phyloP scores from a whole-genome alignment of 805 yeast genomes.

The Starmera caribaea region DNA sequence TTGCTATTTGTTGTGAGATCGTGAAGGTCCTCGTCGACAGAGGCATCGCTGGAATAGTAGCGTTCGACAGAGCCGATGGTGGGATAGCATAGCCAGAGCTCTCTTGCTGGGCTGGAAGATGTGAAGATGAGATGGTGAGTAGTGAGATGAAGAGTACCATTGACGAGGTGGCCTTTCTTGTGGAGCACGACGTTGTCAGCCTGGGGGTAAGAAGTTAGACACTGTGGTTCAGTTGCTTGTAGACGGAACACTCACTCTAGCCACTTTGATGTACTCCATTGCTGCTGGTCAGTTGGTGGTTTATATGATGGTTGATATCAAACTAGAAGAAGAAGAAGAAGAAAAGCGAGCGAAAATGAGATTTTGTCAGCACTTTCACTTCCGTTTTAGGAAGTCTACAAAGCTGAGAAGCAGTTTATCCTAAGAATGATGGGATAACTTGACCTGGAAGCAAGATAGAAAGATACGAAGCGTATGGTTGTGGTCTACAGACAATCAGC shows the following conservation, averaged over 20 bases:
- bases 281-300: not conserved
- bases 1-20: too few relatives aligned
- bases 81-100: conserved; percentile 90
- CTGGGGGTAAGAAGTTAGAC: conserved; percentile 9
- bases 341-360: too few relatives aligned
- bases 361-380: too few relatives aligned
- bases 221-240: too few relatives aligned
- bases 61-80: conserved; percentile 55
- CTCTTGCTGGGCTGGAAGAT: conserved; percentile 31
- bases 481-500: too few relatives aligned
- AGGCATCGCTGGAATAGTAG: conserved; percentile 11
- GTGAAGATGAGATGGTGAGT: conserved; percentile 70
- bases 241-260: conserved; percentile 38
- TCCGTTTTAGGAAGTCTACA: too few relatives aligned
- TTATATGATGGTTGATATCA: not conserved
- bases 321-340: too few relatives aligned
- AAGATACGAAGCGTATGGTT: too few relatives aligned
- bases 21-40: too few relatives aligned
- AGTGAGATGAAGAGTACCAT: conserved; percentile 59
- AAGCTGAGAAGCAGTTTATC: too few relatives aligned
- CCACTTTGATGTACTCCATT: conserved; percentile 49
- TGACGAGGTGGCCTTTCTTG: conserved; percentile 44
- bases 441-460: too few relatives aligned
- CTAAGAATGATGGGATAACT: too few relatives aligned
- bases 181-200: conserved; percentile 43